Evolutionary conservation across 2,329 filamentous ascomycete genomes (phyloP).

Genomic region (Dissoconium aciculare): DNA sequence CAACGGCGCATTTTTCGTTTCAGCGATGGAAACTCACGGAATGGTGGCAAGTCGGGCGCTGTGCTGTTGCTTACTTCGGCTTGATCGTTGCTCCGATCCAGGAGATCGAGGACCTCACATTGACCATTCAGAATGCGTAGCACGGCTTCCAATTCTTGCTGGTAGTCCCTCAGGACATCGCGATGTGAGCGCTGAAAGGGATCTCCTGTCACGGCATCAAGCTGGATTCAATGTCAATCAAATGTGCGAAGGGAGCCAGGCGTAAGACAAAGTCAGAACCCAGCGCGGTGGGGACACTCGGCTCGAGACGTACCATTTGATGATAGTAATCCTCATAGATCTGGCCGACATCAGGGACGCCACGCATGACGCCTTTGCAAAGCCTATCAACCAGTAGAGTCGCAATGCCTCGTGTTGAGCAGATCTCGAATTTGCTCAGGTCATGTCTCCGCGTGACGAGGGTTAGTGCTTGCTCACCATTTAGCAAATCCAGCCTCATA

Average conservation of each 20-base stretch:
- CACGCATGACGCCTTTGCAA: neutral
- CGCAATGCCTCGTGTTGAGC: neutral
- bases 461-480: neutral
- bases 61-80: too few species aligned
- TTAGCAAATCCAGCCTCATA: neutral
- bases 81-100: neutral
- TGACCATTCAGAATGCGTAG: neutral
- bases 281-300: too few species aligned
- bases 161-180: neutral
- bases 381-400: neutral
- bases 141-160: neutral
- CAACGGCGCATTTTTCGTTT: too few species aligned
- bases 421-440: neutral
- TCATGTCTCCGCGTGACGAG: neutral
- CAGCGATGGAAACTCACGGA: too few species aligned
- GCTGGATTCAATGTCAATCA: too few species aligned
- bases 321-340: neutral
- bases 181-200: neutral
- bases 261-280: too few species aligned
- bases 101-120: neutral
- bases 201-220: neutral
- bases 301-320: neutral
- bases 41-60: neutral
- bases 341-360: too few species aligned
- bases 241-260: too few species aligned